These are phyloP conservation scores for Penicillium sp. DNA, from an alignment of 2,329 filamentous ascomycete genomes.

Conservation along the genomic window DNA sequence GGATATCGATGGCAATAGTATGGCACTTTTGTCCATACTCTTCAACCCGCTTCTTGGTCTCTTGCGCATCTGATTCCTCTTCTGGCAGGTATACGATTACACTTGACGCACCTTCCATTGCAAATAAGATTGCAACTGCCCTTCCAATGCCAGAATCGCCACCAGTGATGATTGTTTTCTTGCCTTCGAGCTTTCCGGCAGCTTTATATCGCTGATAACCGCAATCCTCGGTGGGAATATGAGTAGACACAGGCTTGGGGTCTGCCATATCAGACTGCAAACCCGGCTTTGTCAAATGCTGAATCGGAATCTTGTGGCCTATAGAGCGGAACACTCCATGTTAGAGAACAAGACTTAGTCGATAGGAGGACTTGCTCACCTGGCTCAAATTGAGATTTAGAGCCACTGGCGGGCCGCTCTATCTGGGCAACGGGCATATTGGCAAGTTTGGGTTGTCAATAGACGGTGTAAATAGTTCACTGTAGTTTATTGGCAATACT, in stretches of 20 bases:
- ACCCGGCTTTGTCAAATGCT: slow-evolving; percentile 55
- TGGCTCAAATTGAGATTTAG: slow-evolving; percentile 36
- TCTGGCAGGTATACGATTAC: slow-evolving; percentile 72
- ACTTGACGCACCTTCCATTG: slow-evolving; percentile 74
- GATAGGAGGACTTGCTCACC: slow-evolving; percentile 20
- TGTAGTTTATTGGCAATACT: background rate
- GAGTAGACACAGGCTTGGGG: slow-evolving; percentile 60
- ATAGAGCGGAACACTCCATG: background rate
- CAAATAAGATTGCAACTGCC: slow-evolving; percentile 72
- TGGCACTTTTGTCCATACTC: slow-evolving; percentile 65
- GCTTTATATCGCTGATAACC: slow-evolving; percentile 70
- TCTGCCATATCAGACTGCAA: slow-evolving; percentile 56
- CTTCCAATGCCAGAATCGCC: slow-evolving; percentile 79
- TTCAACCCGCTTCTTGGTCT: slow-evolving; percentile 70
- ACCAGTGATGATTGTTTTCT: slow-evolving; percentile 76
- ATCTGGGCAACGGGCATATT: slow-evolving; percentile 18
- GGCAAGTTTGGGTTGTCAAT: background rate
- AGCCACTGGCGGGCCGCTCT: slow-evolving; percentile 23
- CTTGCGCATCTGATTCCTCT: slow-evolving; percentile 72
- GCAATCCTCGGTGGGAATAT: slow-evolving; percentile 67
- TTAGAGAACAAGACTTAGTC: background rate
- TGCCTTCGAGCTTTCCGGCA: slow-evolving; percentile 71
- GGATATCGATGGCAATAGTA: slow-evolving; percentile 64
- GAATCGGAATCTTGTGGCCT: slow-evolving; percentile 54
- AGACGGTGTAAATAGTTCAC: background rate